Evolutionary conservation across 2,329 filamentous ascomycete species (phyloP), one percentile per base, ranked within the genome.

Genomic region (Sclerotinia borealis): DNA sequence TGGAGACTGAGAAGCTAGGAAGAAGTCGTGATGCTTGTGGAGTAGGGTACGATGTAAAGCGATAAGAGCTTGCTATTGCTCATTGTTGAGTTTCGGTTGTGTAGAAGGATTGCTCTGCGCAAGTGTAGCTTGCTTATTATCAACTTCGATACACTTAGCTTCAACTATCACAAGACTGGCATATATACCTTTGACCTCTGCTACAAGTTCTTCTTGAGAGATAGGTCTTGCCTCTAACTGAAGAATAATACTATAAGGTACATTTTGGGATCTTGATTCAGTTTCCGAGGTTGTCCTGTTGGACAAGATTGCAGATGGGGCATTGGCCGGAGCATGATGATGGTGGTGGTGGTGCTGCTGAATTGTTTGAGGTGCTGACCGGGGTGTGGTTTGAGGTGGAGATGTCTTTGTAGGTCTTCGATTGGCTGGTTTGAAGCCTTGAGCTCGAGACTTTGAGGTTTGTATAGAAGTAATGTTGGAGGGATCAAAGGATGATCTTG

Each of bases 141-240:
- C 90, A 0, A 96, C 88, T 61, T 96, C 89, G 0, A 96, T 93
- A 70, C 93, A 92, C 95, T 69, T 95, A 92, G 27, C 84, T 85
- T 72, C 97, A 0, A 96, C 90, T 85, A 95, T 91, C 0, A 91
- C 87, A 0, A 97, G 76, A 0, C 90, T 91, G 0, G 88, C 86
- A 70, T 96, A 96, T 3, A n/a, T n/a, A n/a, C n/a, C n/a, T n/a
- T n/a, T n/a, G n/a, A n/a, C n/a, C n/a, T n/a, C n/a, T n/a, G n/a
- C 69, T 29, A 71, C 69, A 5, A 72, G 59, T 52, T 72, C 69
- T 51, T 71, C 70, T 49, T 72, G 68, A 9, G 68, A 68, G 15
- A 72, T 70, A 1, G 69, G 67, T 0, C 87, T 87, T 63, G 79
- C 76, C 0, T 76, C 77, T 5, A 80, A 77, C 0, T 86, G 83